phyloP scores from a whole-genome alignment of 164 flowering plant genomes.

The Stephania japonica region DNA sequence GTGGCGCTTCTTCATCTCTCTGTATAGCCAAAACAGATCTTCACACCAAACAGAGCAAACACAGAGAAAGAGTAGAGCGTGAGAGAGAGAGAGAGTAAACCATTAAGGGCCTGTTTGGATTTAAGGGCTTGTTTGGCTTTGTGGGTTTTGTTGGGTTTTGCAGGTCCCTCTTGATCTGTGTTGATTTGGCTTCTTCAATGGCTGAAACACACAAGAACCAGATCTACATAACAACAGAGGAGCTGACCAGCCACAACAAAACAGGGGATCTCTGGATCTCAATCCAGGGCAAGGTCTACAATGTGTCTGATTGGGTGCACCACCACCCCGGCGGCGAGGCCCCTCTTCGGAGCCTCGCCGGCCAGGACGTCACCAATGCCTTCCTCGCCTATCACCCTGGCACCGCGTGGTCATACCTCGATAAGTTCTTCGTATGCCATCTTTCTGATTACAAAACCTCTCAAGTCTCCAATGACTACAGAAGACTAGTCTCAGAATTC shows the following conservation, averaged over 20 bases:
- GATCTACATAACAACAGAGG: slow-evolving; percentile 43
- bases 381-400: slow-evolving; percentile 76
- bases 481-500: slow-evolving; percentile 46
- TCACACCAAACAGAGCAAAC: too few species aligned
- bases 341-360: slow-evolving; percentile 54
- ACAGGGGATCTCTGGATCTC: slow-evolving; percentile 81
- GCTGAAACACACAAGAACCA: slow-evolving; percentile 22
- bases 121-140: too few species aligned
- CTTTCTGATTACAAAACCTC: slow-evolving; percentile 49
- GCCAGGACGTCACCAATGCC: slow-evolving; percentile 78
- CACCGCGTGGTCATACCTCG: slow-evolving; percentile 63
- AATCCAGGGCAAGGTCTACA: slow-evolving; percentile 72
- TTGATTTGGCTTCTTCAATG: slow-evolving; percentile 13
- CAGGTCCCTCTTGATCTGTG: not conserved
- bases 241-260: slow-evolving; percentile 51
- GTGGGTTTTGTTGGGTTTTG: not conserved
- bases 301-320: slow-evolving; percentile 61
- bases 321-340: slow-evolving; percentile 73
- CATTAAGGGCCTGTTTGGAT: too few species aligned
- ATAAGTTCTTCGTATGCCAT: slow-evolving; percentile 48
- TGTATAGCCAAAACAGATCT: too few species aligned
- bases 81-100: not conserved
- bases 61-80: not conserved
- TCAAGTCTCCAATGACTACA: slow-evolving; percentile 65
- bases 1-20: too few species aligned